phyloP scores from a whole-genome alignment of 495 filamentous ascomycete genomes.

The Podospora pseudoanserina region DNA sequence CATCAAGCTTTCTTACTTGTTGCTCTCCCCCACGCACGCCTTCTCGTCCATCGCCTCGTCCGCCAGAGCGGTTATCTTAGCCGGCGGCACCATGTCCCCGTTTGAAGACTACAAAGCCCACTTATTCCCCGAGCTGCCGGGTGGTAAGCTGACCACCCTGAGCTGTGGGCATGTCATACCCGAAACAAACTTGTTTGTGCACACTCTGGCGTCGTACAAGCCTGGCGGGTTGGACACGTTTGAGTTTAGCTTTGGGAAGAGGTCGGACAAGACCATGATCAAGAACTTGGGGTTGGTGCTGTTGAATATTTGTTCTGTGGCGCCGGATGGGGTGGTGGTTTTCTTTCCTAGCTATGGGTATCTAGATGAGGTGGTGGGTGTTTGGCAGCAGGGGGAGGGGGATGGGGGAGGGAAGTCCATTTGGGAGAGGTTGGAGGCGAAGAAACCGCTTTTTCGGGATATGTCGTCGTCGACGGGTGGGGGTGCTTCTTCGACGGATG shows the following conservation, averaged over 20 bases:
- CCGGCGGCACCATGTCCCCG: slow-evolving; percentile 96
- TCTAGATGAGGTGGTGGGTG: slow-evolving; percentile 64
- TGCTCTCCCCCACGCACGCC: slow-evolving; percentile 89
- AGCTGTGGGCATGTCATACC: slow-evolving; percentile 96
- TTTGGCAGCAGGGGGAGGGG: slow-evolving; percentile 54
- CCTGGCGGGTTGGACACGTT: slow-evolving; percentile 56
- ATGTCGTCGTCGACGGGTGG: slow-evolving; percentile 34
- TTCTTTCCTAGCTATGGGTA: slow-evolving; percentile 97
- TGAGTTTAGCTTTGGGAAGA: slow-evolving; percentile 81
- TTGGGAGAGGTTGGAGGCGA: slow-evolving; percentile 53
- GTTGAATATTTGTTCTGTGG: slow-evolving; percentile 62
- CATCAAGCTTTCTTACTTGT: slow-evolving; percentile 73
- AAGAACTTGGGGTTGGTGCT: slow-evolving; percentile 70
- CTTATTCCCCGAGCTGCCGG: slow-evolving; percentile 72
- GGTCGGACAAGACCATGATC: slow-evolving; percentile 60
- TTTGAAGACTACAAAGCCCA: slow-evolving; percentile 84
- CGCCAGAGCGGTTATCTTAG: slow-evolving; percentile 83
- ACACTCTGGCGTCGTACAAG: slow-evolving; percentile 45
- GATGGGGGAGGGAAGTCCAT: slow-evolving; percentile 29
- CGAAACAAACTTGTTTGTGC: slow-evolving; percentile 70
- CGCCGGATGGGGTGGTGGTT: slow-evolving; percentile 90
- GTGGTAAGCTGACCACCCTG: slow-evolving; percentile 66
- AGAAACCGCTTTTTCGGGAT: slow-evolving; percentile 68
- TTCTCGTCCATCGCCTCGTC: slow-evolving; percentile 85
- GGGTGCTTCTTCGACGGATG: slow-evolving; percentile 56